Conservation (phyloP, 1,284 basidiomycete genomes). For the Pseudozyma thailandica region DNA sequence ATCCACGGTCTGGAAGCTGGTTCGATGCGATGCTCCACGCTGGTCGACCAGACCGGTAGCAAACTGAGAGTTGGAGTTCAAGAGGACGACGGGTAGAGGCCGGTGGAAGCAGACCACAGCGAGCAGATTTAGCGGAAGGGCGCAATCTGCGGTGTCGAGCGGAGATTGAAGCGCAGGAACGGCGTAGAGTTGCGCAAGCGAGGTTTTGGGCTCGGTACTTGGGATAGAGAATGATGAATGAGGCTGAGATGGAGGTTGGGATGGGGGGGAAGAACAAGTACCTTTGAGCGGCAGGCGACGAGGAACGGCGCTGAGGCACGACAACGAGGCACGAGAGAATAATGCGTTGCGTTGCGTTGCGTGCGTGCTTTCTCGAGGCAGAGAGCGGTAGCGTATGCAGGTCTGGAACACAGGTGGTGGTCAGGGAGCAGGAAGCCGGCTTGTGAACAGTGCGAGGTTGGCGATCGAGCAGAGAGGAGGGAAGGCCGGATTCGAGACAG, state of each 20-base stretch:
- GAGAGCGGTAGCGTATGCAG: background rate
- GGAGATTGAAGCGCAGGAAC: constrained; percentile 27
- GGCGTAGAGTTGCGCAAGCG: constrained; percentile 12
- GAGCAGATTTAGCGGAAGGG: constrained; percentile 1
- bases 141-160: constrained; percentile 19
- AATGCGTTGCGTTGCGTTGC: too few species aligned
- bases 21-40: too few species aligned
- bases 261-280: background rate
- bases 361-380: background rate
- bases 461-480: background rate
- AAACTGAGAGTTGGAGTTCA: background rate
- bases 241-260: background rate
- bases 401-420: background rate
- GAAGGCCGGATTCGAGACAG: constrained; percentile 11
- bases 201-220: background rate
- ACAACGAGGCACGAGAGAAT: background rate
- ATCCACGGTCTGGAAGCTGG: constrained; percentile 3
- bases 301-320: background rate
- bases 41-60: too few species aligned
- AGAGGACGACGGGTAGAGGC: background rate
- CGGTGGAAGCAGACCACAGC: background rate
- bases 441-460: background rate
- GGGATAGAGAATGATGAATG: constrained; percentile 1
- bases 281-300: background rate
- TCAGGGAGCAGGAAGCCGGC: background rate